Evolutionary conservation across 2,329 filamentous ascomycete species (phyloP).

Genomic region (Ambrosiella beaveri): DNA sequence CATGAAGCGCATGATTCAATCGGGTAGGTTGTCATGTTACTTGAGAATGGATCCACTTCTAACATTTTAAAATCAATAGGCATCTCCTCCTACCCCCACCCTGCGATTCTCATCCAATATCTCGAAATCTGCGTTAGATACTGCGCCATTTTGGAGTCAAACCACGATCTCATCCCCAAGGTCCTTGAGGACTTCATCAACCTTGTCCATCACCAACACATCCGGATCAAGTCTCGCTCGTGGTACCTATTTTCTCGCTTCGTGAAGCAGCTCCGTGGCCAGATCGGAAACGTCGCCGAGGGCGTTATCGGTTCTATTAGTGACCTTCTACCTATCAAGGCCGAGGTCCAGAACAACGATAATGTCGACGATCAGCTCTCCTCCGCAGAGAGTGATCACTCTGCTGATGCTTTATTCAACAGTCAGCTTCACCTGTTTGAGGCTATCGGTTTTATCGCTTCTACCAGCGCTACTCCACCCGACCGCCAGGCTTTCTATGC

Average conservation of each 20-base stretch:
- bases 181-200: conserved; percentile 84
- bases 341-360: conserved; percentile 62
- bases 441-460: conserved; percentile 82
- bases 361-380: conserved; percentile 82
- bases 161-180: conserved; percentile 63
- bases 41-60: conserved; percentile 15
- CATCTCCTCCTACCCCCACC: conserved; percentile 71
- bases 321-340: conserved; percentile 78
- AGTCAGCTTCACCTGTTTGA: conserved; percentile 90
- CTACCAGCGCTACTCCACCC: conserved; percentile 54
- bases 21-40: conserved; percentile 41
- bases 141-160: conserved; percentile 76
- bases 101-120: conserved; percentile 83
- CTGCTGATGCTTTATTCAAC: conserved; percentile 76
- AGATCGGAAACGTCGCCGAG: conserved; percentile 78
- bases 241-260: conserved; percentile 96
- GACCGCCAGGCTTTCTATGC: conserved; percentile 80
- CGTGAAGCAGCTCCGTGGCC: conserved; percentile 67
- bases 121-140: conserved; percentile 98
- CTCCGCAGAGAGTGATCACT: conserved; percentile 79
- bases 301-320: conserved; percentile 79
- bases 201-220: conserved; percentile 72
- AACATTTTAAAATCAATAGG: conserved; percentile 29
- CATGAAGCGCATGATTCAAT: conserved; percentile 92
- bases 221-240: conserved; percentile 73